A percentile compares a stretch with the other conserved stretches of the same genome.
Conservation (phyloP, 169 alveolate genomes). For the Babesia bovis region DNA sequence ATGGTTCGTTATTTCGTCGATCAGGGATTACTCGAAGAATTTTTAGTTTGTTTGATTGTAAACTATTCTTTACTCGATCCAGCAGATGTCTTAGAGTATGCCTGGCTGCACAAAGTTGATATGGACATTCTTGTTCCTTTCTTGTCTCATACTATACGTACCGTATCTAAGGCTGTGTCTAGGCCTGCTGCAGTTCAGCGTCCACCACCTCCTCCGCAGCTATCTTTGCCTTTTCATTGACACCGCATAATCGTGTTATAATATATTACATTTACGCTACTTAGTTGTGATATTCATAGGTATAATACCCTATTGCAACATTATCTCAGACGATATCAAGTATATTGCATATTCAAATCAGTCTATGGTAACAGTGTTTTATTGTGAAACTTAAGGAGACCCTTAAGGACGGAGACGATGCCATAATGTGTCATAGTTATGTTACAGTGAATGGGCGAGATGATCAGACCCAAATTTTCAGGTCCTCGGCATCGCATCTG, state of each 20-base stretch:
- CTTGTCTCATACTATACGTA: conserved; percentile 90
- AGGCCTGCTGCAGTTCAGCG: conserved; percentile 3
- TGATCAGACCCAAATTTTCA: too few relatives aligned
- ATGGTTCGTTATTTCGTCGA: conserved; percentile 87
- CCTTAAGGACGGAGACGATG: too few relatives aligned
- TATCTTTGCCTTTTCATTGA: conserved; percentile 2
- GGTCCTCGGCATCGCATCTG: too few relatives aligned
- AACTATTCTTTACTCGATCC: conserved; percentile 96
- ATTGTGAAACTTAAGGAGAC: too few relatives aligned
- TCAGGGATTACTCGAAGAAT: conserved; percentile 88
- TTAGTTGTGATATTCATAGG: too few relatives aligned
- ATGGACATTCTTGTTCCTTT: conserved; percentile 94
- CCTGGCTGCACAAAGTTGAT: conserved; percentile 94
- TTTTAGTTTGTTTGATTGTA: conserved; percentile 95
- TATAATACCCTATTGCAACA: too few relatives aligned
- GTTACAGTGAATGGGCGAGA: too few relatives aligned
- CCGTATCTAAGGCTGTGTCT: conserved; percentile 67
- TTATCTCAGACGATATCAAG: too few relatives aligned
- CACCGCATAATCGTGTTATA: background rate
- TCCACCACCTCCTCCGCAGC: background rate
- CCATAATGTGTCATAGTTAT: too few relatives aligned
- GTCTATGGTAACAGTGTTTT: too few relatives aligned
- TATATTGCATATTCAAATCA: too few relatives aligned
- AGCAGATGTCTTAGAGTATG: conserved; percentile 96
- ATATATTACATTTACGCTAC: too few relatives aligned